These are phyloP conservation scores for Cupressus sempervirens DNA, from an alignment of 75 land plant genomes.

Conservation along the genomic window DNA sequence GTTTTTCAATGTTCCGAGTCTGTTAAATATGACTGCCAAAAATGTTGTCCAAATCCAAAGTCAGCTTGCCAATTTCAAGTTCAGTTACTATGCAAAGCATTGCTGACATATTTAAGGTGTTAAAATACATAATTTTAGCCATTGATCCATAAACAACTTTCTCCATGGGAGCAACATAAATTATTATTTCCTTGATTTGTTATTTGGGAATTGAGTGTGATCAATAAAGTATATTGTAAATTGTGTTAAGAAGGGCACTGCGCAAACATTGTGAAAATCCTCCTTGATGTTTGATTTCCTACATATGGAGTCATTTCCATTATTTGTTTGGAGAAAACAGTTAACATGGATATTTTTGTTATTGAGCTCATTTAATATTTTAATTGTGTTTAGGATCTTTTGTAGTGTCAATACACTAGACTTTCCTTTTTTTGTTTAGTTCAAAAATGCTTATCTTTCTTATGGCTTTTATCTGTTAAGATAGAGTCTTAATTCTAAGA, in stretches of 20 bases:
- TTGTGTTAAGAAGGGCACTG: neutral
- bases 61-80: too few relatives aligned
- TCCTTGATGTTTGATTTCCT: neutral
- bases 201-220: neutral
- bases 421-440: neutral
- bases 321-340: neutral
- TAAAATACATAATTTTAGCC: too few relatives aligned
- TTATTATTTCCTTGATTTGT: neutral
- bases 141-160: too few relatives aligned
- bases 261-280: neutral
- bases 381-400: neutral
- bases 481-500: slow-evolving; percentile 5
- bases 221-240: neutral
- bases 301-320: neutral
- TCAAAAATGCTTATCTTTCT: neutral
- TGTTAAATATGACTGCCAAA: too few relatives aligned
- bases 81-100: too few relatives aligned
- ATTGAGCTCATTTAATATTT: neutral
- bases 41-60: too few relatives aligned
- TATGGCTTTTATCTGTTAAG: neutral
- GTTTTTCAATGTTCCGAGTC: too few relatives aligned
- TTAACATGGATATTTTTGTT: neutral
- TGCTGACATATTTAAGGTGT: too few relatives aligned
- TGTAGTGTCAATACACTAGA: neutral
- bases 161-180: too few relatives aligned